A percentile compares a stretch with the other conserved stretches of the same genome.
phyloP scores from a whole-genome alignment of 805 yeast species.

The Yarrowia hollandica region DNA sequence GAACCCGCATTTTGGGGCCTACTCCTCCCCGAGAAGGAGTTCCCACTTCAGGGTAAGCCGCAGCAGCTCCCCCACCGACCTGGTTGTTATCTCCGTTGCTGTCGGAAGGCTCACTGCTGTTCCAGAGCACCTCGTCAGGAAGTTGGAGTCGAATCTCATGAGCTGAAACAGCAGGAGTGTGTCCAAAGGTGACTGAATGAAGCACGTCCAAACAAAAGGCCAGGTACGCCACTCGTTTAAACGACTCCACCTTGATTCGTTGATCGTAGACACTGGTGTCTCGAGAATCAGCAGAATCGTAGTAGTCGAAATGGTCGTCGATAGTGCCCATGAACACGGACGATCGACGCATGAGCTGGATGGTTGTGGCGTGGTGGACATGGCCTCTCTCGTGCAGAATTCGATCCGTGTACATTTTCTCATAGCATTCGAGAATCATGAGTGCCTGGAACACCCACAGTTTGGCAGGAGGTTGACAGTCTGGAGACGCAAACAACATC shows the following conservation, averaged over 20 bases:
- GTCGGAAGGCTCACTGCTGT: slow-evolving; percentile 37
- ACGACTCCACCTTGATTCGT: slow-evolving; percentile 52
- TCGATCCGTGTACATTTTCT: slow-evolving; percentile 69
- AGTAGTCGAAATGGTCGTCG: slow-evolving; percentile 29
- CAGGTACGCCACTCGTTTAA: slow-evolving; percentile 76
- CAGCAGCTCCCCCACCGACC: too few relatives aligned
- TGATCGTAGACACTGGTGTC: slow-evolving; percentile 9
- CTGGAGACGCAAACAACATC: slow-evolving; percentile 66
- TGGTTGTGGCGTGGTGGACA: slow-evolving; percentile 82
- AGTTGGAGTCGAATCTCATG: slow-evolving; percentile 59
- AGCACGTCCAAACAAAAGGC: slow-evolving; percentile 79
- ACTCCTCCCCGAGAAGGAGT: too few relatives aligned
- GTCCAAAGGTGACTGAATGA: slow-evolving; percentile 78
- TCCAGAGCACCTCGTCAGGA: slow-evolving; percentile 66
- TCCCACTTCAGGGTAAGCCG: too few relatives aligned
- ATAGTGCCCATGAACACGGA: slow-evolving; percentile 53
- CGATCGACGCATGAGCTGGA: slow-evolving; percentile 72
- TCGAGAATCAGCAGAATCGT: slow-evolving; percentile 17
- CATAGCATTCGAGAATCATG: slow-evolving; percentile 72
- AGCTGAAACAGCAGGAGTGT: slow-evolving; percentile 56
- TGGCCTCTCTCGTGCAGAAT: slow-evolving; percentile 77
- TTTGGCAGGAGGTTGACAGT: slow-evolving; percentile 73
- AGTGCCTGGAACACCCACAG: slow-evolving; percentile 77
- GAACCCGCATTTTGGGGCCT: slow-evolving; percentile 27
- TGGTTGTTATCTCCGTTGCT: not conserved